A percentile compares a stretch with the other conserved stretches of the same genome.
Evolutionary conservation across 306 rosid species (phyloP).

Genomic region (Sesbania bispinosa): DNA sequence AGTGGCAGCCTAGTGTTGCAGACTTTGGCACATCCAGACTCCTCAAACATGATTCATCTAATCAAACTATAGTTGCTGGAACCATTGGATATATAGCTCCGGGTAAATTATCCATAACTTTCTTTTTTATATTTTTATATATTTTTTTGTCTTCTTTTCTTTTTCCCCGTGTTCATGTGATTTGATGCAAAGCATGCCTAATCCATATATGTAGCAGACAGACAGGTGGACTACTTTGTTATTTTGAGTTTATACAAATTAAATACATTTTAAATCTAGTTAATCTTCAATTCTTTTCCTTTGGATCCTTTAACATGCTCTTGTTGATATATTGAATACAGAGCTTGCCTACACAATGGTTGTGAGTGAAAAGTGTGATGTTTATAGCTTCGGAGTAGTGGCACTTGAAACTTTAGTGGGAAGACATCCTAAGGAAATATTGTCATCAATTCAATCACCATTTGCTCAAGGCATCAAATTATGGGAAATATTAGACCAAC

Average conservation of each 20-base stretch:
- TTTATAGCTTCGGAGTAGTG: no score
- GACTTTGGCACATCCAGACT: background rate
- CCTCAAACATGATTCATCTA: background rate
- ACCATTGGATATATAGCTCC: background rate
- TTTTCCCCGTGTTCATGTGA: no score
- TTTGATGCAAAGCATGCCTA: background rate
- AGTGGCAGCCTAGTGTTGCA: background rate
- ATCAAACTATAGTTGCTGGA: background rate
- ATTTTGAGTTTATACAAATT: background rate
- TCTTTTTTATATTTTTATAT: background rate
- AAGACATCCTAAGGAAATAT: background rate
- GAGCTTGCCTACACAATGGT: background rate
- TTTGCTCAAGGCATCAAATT: background rate
- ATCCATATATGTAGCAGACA: background rate
- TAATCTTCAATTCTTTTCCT: background rate
- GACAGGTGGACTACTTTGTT: background rate
- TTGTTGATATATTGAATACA: background rate
- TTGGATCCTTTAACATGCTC: background rate
- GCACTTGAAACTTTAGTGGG: background rate
- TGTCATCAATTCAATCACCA: background rate
- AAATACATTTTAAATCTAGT: background rate
- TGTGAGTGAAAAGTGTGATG: no score
- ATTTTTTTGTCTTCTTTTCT: no score
- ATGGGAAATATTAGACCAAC: background rate
- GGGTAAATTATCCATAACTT: background rate